A percentile compares a stretch with the other conserved stretches of the same genome.
These are phyloP conservation scores for Malassezia globosa DNA, from an alignment of 1,284 basidiomycete species.

Conservation along the genomic window DNA sequence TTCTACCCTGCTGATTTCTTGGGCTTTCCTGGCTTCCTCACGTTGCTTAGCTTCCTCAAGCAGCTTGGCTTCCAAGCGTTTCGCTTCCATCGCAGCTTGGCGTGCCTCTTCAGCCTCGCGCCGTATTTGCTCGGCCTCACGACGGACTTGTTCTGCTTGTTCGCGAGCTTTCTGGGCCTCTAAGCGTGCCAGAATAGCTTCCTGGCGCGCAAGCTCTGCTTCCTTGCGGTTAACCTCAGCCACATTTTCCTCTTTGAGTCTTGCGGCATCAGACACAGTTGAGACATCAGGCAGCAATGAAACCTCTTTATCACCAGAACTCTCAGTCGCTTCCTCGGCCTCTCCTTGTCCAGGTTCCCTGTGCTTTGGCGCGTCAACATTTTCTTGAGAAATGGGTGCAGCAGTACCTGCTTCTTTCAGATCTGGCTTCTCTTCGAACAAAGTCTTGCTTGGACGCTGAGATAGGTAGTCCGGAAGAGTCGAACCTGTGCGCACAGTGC, in stretches of 20 bases:
- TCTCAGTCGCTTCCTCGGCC: background rate
- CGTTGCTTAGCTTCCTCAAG: background rate
- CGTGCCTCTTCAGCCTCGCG: slow-evolving; percentile 2
- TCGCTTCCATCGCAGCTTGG: background rate
- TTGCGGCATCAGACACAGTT: background rate
- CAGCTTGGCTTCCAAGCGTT: background rate
- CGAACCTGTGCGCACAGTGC: background rate
- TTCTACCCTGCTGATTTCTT: background rate
- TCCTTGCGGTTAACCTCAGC: slow-evolving; percentile 1
- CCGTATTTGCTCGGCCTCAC: slow-evolving; percentile 3
- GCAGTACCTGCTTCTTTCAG: background rate
- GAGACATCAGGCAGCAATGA: background rate
- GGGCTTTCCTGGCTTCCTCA: background rate
- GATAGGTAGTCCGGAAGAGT: slow-evolving; percentile 9
- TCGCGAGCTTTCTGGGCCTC: slow-evolving; percentile 8
- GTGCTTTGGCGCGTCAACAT: background rate
- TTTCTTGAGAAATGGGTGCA: background rate
- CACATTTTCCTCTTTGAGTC: background rate
- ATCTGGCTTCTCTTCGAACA: background rate
- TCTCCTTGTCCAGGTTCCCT: background rate
- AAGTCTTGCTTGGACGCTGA: background rate
- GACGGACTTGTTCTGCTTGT: slow-evolving; percentile 1
- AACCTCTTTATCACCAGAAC: background rate
- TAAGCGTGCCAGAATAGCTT: background rate
- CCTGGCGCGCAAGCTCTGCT: slow-evolving; percentile 2